Evolutionary conservation across 495 filamentous ascomycete genomes (phyloP).

Genomic region (Achaetomiella virescens): DNA sequence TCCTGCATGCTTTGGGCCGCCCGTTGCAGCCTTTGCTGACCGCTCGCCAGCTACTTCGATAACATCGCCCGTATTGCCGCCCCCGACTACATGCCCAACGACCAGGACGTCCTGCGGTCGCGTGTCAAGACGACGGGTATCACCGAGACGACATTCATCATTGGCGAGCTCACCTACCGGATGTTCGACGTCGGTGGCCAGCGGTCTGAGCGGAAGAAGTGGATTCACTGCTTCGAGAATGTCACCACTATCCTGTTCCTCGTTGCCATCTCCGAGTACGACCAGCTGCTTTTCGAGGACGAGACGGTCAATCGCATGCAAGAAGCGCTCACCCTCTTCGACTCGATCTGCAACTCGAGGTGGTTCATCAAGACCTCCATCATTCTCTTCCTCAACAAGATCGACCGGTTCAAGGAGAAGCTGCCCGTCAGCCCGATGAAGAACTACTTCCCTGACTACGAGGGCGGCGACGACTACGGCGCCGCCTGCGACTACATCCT

Average conservation of each 20-base stretch:
- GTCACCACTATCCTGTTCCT: slow-evolving; percentile 98
- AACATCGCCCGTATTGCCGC: slow-evolving; percentile 87
- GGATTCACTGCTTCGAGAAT: slow-evolving; percentile 99
- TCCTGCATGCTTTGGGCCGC: background rate
- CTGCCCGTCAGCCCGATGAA: slow-evolving; percentile 98
- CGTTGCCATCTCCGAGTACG: slow-evolving; percentile 98
- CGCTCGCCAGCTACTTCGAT: slow-evolving; percentile 76
- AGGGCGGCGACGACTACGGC: slow-evolving; percentile 86
- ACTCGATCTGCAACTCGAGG: slow-evolving; percentile 97
- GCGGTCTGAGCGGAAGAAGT: slow-evolving; percentile 99
- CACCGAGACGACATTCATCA: slow-evolving; percentile 97
- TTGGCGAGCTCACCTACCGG: slow-evolving; percentile 93
- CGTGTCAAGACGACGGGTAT: slow-evolving; percentile 99
- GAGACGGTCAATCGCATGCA: slow-evolving; percentile 98
- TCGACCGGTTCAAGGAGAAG: slow-evolving; percentile 99
- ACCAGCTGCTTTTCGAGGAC: slow-evolving; percentile 95
- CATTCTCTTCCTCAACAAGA: slow-evolving; percentile 99
- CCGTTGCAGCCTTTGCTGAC: slow-evolving; percentile 6
- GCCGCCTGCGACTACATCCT: slow-evolving; percentile 95
- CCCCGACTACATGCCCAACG: slow-evolving; percentile 90
- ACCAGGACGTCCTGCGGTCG: slow-evolving; percentile 95
- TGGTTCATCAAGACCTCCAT: slow-evolving; percentile 99
- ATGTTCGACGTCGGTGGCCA: slow-evolving; percentile 99
- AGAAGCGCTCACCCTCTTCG: slow-evolving; percentile 94
- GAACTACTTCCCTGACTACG: slow-evolving; percentile 99